A percentile compares a stretch with the other conserved stretches of the same genome.
Evolutionary conservation across 495 filamentous ascomycete species (phyloP).

Genomic region (Penicillium paxilli): DNA sequence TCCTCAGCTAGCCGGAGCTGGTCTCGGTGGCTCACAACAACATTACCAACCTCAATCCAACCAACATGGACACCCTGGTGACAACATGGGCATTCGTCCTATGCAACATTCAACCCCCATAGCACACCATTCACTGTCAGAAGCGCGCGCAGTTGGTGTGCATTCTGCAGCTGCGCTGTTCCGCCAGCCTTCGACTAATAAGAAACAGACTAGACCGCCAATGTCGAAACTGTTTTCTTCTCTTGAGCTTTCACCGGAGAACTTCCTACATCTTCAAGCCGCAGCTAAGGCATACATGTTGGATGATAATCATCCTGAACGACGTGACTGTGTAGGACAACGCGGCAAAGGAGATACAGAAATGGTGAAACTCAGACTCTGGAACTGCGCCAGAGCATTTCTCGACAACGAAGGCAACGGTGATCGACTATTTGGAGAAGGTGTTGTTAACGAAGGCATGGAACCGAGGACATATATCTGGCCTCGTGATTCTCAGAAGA

Average conservation of each 20-base stretch:
- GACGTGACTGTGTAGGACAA: slow-evolving; percentile 59
- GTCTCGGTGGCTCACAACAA: slow-evolving; percentile 27
- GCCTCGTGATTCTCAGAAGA: slow-evolving; percentile 56
- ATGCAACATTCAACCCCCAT: too few relatives aligned
- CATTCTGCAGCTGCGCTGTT: slow-evolving; percentile 62
- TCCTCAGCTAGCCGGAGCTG: slow-evolving; percentile 38
- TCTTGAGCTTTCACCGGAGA: slow-evolving; percentile 57
- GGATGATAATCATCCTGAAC: slow-evolving; percentile 54
- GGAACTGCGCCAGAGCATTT: slow-evolving; percentile 59
- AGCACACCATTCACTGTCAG: slow-evolving; percentile 39
- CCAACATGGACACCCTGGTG: slow-evolving; percentile 33
- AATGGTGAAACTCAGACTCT: slow-evolving; percentile 61
- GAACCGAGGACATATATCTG: slow-evolving; percentile 49
- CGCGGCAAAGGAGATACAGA: slow-evolving; percentile 60
- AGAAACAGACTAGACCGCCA: slow-evolving; percentile 61
- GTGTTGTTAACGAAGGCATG: slow-evolving; percentile 44
- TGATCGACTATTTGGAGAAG: slow-evolving; percentile 55
- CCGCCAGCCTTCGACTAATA: slow-evolving; percentile 51
- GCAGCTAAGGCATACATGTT: slow-evolving; percentile 64
- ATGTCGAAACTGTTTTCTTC: slow-evolving; percentile 63
- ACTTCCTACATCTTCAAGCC: slow-evolving; percentile 59
- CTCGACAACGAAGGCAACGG: slow-evolving; percentile 56
- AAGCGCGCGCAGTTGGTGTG: slow-evolving; percentile 52
- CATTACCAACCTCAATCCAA: slow-evolving; percentile 30
- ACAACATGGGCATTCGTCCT: slow-evolving; percentile 37